These are phyloP conservation scores for Candida boleticola DNA, from an alignment of 805 yeast genomes.

Conservation along the genomic window DNA sequence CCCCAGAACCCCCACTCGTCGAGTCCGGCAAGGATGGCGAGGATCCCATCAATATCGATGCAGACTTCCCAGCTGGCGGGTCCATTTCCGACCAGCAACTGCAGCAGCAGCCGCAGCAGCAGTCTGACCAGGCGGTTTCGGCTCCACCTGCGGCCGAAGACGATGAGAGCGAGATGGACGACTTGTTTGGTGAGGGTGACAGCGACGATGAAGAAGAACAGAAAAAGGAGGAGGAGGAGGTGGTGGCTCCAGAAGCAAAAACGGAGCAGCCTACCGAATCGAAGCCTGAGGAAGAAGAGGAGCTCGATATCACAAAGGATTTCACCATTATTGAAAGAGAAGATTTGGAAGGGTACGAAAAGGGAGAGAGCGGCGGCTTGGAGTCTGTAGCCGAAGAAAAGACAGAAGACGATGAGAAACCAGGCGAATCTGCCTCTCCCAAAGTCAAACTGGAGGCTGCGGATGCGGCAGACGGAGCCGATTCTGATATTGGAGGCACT, in stretches of 20 bases:
- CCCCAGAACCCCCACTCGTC: too few species aligned
- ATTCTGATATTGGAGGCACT: neutral
- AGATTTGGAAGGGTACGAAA: conserved; percentile 5
- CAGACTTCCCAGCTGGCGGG: too few species aligned
- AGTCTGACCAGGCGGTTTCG: too few species aligned
- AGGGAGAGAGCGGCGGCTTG: neutral
- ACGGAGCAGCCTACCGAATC: conserved; percentile 3
- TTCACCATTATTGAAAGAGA: conserved; percentile 5
- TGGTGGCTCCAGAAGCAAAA: neutral
- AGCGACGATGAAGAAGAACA: conserved; percentile 21
- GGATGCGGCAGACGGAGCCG: neutral
- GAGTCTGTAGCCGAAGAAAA: neutral
- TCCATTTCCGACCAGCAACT: too few species aligned
- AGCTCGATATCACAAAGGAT: conserved; percentile 1
- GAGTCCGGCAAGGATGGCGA: too few species aligned
- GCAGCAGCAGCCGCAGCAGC: neutral
- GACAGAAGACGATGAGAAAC: neutral
- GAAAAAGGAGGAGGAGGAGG: conserved; percentile 8
- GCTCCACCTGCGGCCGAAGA: conserved; percentile 1
- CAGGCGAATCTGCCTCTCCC: too few species aligned
- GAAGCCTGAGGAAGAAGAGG: conserved; percentile 7
- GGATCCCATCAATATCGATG: neutral
- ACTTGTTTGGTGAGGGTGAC: conserved; percentile 32
- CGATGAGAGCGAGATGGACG: conserved; percentile 12
- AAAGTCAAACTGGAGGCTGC: too few species aligned